Base-by-base conservation (phyloP, 768 basidiomycete species). In the Pseudohyphozyma bogoriensis region DNA sequence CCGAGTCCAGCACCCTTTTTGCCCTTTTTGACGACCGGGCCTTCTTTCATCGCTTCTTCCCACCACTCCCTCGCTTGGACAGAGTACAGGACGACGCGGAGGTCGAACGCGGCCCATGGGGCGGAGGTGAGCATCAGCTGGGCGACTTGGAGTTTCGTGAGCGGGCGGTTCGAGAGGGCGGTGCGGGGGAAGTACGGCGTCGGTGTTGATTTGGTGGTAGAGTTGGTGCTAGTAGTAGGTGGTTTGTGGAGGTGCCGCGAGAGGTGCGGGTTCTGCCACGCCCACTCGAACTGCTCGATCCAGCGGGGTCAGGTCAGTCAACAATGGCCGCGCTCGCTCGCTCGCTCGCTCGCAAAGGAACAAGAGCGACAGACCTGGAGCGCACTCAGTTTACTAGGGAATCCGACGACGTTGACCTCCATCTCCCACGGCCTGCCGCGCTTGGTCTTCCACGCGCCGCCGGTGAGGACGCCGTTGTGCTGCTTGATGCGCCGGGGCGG, bases 231-330 rank as follows among this genome's bases (percentile, higher is more conserved):
- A 7, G 15, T 18, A 16, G 40, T 16, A 2, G 42, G 22, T 44
- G 42, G 24, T 6, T 54, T 42, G 55, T 52, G 60, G 20, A 77
- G 68, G 64, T 74, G 73, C 3, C 75, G 65, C 4, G 74, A 73
- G 0, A 72, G 56, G 60, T 76, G 72, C 18, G 77, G 75, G 58
- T 75, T 76, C 55, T 77, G 76, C 77, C 77, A 78, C 26, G 76
- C 75, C 76, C 76, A 77, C 59, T 76, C 76, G 61, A 77, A 77
- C 71, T 76, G 58, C 11, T n/a, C n/a, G n/a, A 10, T 20, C 53
- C 10, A 53, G 55, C 35, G 4, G 13, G 16, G 47, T 31, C 31
- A 32, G 20, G n/a, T 28, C 13, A 18, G 10, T 7, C n/a, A 22
- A 24, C 35, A 51, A 10, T 35, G 35, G 12, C 1, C 22, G 26